These are phyloP conservation scores for Chimonanthus salicifolius DNA, from an alignment of 164 flowering plant genomes.

Conservation along the genomic window DNA sequence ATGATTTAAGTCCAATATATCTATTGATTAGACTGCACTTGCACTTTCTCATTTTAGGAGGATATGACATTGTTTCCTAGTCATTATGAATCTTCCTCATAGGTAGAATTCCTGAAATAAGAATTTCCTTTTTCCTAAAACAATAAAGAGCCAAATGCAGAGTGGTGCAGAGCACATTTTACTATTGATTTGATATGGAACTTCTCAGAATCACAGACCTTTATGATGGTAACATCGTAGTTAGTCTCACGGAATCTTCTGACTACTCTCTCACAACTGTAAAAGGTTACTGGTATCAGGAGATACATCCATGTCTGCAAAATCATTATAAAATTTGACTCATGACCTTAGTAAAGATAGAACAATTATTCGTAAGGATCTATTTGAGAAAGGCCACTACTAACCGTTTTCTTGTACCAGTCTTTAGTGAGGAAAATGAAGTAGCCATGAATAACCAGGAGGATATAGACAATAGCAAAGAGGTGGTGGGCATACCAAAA, in stretches of 20 bases:
- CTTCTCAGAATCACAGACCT: constrained; percentile 33
- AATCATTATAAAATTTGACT: not conserved
- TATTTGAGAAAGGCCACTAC: constrained; percentile 8
- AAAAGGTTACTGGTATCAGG: constrained; percentile 46
- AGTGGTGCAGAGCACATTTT: not conserved
- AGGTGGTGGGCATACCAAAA: constrained; percentile 98
- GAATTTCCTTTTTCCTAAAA: not conserved
- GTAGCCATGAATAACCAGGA: constrained; percentile 62
- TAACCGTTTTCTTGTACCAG: constrained; percentile 75
- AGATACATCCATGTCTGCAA: constrained; percentile 98
- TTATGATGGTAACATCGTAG: constrained; percentile 43
- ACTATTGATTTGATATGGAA: not conserved
- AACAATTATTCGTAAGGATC: not conserved
- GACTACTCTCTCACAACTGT: constrained; percentile 54
- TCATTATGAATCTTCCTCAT: not conserved
- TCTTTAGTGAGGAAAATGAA: constrained; percentile 42
- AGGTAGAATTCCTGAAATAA: not conserved
- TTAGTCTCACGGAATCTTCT: constrained; percentile 30
- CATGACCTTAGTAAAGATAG: not conserved
- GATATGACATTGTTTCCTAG: too few species aligned
- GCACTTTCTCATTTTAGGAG: not conserved
- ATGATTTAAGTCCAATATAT: not conserved
- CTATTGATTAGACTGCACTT: not conserved
- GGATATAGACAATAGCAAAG: constrained; percentile 58
- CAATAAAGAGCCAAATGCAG: not conserved